phyloP scores from a whole-genome alignment of 768 basidiomycete genomes.

The Tephrocybe rancida region DNA sequence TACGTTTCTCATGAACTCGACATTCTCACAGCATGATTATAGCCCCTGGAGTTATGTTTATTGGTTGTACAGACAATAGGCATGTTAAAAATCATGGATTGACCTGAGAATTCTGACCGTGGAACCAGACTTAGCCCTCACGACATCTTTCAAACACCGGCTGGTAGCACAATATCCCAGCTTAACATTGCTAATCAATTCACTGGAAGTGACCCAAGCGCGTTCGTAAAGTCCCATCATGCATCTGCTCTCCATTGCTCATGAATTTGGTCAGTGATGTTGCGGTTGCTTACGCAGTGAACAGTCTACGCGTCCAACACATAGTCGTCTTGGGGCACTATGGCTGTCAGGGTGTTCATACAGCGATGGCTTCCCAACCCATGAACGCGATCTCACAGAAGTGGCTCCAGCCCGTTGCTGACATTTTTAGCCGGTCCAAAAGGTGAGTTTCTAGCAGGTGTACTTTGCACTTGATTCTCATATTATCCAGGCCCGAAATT shows the following conservation, averaged over 20 bases:
- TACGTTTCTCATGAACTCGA: not conserved
- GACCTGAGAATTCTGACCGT: not conserved
- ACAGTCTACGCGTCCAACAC: conserved; percentile 34
- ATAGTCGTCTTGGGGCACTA: conserved; percentile 42
- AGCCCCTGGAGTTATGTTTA: conserved; percentile 40
- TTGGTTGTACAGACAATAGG: conserved; percentile 39
- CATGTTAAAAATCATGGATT: conserved; percentile 5
- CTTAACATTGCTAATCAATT: conserved; percentile 40
- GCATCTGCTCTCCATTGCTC: not conserved
- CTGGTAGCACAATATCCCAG: conserved; percentile 33
- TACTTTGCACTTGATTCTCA: not conserved
- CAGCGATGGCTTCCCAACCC: conserved; percentile 27
- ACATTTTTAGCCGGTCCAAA: conserved; percentile 31
- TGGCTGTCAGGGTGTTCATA: conserved; percentile 36
- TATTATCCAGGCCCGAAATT: conserved; percentile 30
- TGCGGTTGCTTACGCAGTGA: conserved; percentile 35
- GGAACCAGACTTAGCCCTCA: conserved; percentile 6
- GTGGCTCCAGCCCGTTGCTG: conserved; percentile 35
- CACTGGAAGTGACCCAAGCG: conserved; percentile 30
- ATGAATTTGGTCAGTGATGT: conserved; percentile 26
- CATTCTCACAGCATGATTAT: not conserved
- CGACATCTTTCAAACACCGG: conserved; percentile 33
- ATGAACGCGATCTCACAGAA: conserved; percentile 23
- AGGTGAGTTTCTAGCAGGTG: conserved; percentile 22
- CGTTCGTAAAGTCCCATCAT: conserved; percentile 25